Percentiles rank a stretch among this genome's conserved stretches.
Conservation (phyloP, 306 rosid species). For the Luffa acutangula region DNA sequence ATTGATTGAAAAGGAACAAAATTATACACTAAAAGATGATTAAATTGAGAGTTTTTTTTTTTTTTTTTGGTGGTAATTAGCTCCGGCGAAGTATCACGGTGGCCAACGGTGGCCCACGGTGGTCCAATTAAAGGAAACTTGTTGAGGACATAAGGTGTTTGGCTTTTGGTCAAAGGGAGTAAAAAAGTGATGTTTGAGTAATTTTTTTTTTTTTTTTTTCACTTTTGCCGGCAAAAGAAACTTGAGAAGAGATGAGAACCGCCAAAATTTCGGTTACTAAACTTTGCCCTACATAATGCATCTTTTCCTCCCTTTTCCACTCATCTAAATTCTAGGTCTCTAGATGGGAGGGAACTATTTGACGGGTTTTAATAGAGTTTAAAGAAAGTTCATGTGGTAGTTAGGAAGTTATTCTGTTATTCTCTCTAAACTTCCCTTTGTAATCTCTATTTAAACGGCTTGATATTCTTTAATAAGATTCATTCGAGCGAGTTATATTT, state of each 20-base stretch:
- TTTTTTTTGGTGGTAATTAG: neutral
- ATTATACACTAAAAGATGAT: neutral
- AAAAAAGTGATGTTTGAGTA: neutral
- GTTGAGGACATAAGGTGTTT: neutral
- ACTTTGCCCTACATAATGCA: constrained; percentile 28
- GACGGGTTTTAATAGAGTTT: too few relatives aligned
- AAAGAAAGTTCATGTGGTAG: too few relatives aligned
- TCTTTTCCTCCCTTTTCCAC: neutral
- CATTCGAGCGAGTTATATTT: too few relatives aligned
- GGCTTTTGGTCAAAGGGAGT: constrained; percentile 10
- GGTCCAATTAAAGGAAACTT: constrained; percentile 1
- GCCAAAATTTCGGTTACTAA: constrained; percentile 20
- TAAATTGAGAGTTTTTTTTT: neutral
- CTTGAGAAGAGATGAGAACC: neutral
- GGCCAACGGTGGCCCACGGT: constrained; percentile 5
- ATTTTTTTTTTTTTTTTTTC: neutral
- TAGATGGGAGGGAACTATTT: too few relatives aligned
- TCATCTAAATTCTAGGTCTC: neutral
- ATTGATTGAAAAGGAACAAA: neutral
- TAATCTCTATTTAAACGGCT: too few relatives aligned
- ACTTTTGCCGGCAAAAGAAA: neutral
- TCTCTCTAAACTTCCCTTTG: too few relatives aligned
- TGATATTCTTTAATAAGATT: too few relatives aligned
- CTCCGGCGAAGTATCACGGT: neutral
- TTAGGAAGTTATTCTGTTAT: too few relatives aligned